Evolutionary conservation across 2,329 filamentous ascomycete species (phyloP).

Genomic region (Aspergillus bombycis): DNA sequence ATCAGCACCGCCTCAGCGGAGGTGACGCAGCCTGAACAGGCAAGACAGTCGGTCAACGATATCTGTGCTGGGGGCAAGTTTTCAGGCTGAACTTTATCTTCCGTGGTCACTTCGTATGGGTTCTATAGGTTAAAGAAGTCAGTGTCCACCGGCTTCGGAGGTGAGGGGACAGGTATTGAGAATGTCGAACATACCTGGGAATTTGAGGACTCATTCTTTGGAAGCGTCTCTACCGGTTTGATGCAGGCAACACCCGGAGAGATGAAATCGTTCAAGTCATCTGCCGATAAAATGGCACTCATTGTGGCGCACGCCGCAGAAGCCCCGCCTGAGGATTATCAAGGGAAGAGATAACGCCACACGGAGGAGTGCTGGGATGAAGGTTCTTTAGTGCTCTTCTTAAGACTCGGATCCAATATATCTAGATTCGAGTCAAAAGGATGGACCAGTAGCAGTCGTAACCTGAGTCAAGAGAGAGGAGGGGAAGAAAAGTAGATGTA

Average conservation of each 20-base stretch:
- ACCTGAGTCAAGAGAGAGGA: not conserved
- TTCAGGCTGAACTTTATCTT: constrained; percentile 69
- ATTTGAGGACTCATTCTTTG: constrained; percentile 59
- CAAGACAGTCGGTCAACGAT: constrained; percentile 93
- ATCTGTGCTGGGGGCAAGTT: constrained; percentile 79
- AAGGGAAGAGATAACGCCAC: constrained; percentile 10
- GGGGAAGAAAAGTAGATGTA: constrained; percentile 2
- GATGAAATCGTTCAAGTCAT: constrained; percentile 99
- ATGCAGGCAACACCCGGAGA: constrained; percentile 97
- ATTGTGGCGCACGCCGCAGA: constrained; percentile 56
- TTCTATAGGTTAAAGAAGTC: constrained; percentile 46
- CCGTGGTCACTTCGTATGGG: constrained; percentile 85
- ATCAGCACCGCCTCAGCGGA: constrained; percentile 97
- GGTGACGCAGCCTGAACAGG: constrained; percentile 96
- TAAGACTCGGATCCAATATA: no score
- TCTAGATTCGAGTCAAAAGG: not conserved
- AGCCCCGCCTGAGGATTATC: constrained; percentile 16
- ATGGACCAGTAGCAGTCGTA: not conserved
- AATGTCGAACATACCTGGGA: constrained; percentile 42
- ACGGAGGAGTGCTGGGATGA: constrained; percentile 1
- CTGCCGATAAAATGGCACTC: constrained; percentile 95
- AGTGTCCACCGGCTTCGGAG: constrained; percentile 18
- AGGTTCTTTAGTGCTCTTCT: not conserved
- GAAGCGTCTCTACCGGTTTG: constrained; percentile 92
- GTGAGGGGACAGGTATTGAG: constrained; percentile 3